phyloP scores from a whole-genome alignment of 129 eudicot species.

The Chrysanthemum lavandulifolium region DNA sequence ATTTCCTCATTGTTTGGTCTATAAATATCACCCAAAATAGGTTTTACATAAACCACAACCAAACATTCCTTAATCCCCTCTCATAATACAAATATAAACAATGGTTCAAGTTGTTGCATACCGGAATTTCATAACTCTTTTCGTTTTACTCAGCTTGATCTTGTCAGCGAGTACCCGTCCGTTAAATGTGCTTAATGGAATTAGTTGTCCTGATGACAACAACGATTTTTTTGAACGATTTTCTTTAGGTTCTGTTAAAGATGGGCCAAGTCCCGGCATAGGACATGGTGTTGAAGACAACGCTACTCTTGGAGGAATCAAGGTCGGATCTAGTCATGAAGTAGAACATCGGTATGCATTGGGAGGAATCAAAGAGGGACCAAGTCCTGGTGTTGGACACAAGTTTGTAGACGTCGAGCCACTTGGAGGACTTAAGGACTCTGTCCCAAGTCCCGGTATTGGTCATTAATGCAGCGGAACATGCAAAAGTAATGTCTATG shows the following conservation, averaged over 20 bases:
- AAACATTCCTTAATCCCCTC: constrained; percentile 6
- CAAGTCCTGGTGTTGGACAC: neutral
- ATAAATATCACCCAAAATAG: constrained; percentile 25
- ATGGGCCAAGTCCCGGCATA: constrained; percentile 35
- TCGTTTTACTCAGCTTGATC: constrained; percentile 24
- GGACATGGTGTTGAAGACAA: constrained; percentile 27
- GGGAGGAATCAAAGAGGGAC: constrained; percentile 17
- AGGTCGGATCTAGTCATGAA: constrained; percentile 23
- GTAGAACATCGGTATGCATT: neutral
- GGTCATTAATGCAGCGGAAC: constrained; percentile 24
- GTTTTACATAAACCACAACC: constrained; percentile 17
- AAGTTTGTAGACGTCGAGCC: neutral
- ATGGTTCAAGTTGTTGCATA: constrained; percentile 6
- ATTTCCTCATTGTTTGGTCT: constrained; percentile 4
- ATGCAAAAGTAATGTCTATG: neutral
- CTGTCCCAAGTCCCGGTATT: constrained; percentile 34
- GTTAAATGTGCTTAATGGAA: constrained; percentile 6
- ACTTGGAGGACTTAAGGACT: no score
- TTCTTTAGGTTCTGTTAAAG: constrained; percentile 35
- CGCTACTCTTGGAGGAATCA: constrained; percentile 34
- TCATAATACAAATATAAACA: neutral
- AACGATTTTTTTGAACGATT: neutral
- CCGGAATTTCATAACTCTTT: constrained; percentile 13
- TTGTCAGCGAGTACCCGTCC: constrained; percentile 22
- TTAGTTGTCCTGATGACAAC: constrained; percentile 14